phyloP scores from a whole-genome alignment of 2,329 filamentous ascomycete species.

The Periglandula ipomoeae region DNA sequence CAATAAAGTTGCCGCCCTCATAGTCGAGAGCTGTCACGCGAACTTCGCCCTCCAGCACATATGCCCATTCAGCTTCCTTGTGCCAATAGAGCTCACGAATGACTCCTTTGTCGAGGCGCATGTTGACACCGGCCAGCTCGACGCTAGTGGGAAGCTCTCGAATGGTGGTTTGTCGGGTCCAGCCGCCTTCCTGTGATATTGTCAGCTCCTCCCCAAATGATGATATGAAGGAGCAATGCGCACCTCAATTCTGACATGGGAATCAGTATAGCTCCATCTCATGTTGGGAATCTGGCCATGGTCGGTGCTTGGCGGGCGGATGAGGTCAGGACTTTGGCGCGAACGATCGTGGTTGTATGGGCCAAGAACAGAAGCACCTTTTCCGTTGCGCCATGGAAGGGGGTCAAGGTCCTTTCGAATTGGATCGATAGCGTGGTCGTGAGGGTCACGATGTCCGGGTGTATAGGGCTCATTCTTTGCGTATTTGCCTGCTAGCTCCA shows the following conservation, averaged over 20 bases:
- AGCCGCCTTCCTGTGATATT: constrained; percentile 54
- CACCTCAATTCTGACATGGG: constrained; percentile 54
- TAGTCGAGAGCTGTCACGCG: constrained; percentile 66
- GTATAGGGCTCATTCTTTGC: constrained; percentile 43
- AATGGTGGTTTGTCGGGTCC: constrained; percentile 65
- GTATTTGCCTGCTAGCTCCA: constrained; percentile 34
- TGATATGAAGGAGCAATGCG: constrained; percentile 10
- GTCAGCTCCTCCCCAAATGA: constrained; percentile 5
- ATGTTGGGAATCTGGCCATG: constrained; percentile 62
- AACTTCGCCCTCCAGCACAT: constrained; percentile 60
- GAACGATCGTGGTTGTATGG: constrained; percentile 61
- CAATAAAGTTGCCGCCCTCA: constrained; percentile 68
- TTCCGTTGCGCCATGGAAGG: constrained; percentile 53
- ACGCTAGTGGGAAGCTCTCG: constrained; percentile 55
- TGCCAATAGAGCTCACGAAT: constrained; percentile 77
- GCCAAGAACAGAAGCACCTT: constrained; percentile 57
- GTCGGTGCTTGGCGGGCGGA: constrained; percentile 65
- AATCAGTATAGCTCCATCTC: constrained; percentile 62
- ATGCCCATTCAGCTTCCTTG: constrained; percentile 72
- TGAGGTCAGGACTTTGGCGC: constrained; percentile 60
- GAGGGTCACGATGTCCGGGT: constrained; percentile 49
- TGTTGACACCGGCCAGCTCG: constrained; percentile 70
- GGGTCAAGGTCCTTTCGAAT: constrained; percentile 53
- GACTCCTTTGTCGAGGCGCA: constrained; percentile 63
- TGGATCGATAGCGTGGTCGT: constrained; percentile 54